Evolutionary conservation across 306 rosid genomes (phyloP).

Genomic region (Gleditsia sinensis): DNA sequence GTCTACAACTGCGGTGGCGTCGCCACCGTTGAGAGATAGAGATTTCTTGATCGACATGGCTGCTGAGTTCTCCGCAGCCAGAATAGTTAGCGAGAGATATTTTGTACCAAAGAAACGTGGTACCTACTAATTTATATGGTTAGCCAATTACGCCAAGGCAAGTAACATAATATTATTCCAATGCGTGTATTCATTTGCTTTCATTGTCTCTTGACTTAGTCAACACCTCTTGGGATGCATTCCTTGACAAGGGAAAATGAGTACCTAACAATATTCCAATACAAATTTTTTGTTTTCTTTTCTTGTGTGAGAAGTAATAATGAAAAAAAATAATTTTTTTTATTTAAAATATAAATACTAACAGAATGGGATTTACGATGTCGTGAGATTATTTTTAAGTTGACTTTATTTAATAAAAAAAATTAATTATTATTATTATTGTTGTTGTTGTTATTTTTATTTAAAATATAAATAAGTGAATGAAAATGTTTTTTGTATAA

Average conservation of each 20-base stretch:
- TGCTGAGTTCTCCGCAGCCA: slow-evolving; percentile 35
- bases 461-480: no score
- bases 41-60: slow-evolving; percentile 85
- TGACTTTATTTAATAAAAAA: no score
- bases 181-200: slow-evolving; percentile 50
- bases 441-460: no score
- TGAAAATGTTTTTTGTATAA: no score
- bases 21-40: slow-evolving; percentile 52
- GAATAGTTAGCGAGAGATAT: slow-evolving; percentile 18
- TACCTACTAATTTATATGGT: slow-evolving; percentile 37
- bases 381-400: no score
- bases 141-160: slow-evolving; percentile 40
- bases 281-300: background rate
- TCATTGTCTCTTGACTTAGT: slow-evolving; percentile 62
- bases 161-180: slow-evolving; percentile 40
- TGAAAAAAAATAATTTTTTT: background rate
- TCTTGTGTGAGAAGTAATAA: background rate
- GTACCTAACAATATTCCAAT: slow-evolving; percentile 19
- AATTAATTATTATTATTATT: no score
- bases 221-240: slow-evolving; percentile 34
- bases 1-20: background rate
- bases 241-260: slow-evolving; percentile 35
- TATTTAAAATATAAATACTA: background rate
- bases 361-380: no score
- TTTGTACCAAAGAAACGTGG: background rate